Conservation (phyloP, 2,329 filamentous ascomycete genomes). For the Cladosporium phlei region DNA sequence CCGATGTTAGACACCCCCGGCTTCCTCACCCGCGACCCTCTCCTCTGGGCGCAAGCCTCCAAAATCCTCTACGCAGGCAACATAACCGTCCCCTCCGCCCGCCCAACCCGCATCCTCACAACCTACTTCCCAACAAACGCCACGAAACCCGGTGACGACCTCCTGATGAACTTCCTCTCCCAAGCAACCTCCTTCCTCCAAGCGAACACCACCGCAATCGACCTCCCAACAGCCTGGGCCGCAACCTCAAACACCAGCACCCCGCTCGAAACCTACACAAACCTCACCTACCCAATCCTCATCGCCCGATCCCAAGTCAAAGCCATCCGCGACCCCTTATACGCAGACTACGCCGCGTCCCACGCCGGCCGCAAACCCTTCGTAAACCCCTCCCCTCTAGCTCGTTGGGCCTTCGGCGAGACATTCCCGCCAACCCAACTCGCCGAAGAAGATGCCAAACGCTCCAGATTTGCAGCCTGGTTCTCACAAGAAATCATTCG, state of each 20-base stretch:
- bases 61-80: constrained; percentile 43
- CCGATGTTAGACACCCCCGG: constrained; percentile 46
- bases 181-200: constrained; percentile 42
- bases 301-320: constrained; percentile 45
- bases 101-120: constrained; percentile 41
- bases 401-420: constrained; percentile 46
- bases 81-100: constrained; percentile 38
- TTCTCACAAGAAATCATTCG: constrained; percentile 45
- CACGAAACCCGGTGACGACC: constrained; percentile 33
- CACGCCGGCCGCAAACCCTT: constrained; percentile 46
- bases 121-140: constrained; percentile 40
- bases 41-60: constrained; percentile 41
- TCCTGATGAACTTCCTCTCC: constrained; percentile 40
- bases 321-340: constrained; percentile 47
- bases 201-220: constrained; percentile 34
- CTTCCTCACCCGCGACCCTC: constrained; percentile 43
- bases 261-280: constrained; percentile 36
- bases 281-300: constrained; percentile 43
- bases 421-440: constrained; percentile 35
- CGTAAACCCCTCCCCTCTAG: constrained; percentile 46
- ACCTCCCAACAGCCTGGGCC: constrained; percentile 35
- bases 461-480: constrained; percentile 47
- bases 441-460: constrained; percentile 45
- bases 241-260: constrained; percentile 28
- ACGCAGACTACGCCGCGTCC: constrained; percentile 44